These are phyloP conservation scores for Russula dissimulans DNA, from an alignment of 768 basidiomycete species.

Conservation along the genomic window DNA sequence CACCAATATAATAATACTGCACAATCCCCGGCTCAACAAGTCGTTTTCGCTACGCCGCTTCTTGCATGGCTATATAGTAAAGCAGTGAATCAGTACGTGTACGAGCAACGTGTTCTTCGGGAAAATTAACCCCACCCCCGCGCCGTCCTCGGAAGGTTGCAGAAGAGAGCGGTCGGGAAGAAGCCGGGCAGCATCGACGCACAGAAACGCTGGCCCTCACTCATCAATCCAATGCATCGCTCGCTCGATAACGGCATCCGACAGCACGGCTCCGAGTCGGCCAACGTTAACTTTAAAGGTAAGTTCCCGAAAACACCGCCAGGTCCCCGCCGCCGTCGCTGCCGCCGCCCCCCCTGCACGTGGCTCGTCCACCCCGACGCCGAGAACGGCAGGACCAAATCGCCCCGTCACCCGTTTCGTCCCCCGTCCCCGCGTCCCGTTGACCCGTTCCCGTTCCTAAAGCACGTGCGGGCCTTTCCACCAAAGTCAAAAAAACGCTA, in stretches of 20 bases:
- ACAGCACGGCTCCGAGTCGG: slow-evolving; percentile 3
- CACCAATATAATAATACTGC: not conserved
- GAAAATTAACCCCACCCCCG: too few species aligned
- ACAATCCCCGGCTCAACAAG: not conserved
- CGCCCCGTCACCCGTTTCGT: not conserved
- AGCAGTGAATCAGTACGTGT: too few species aligned
- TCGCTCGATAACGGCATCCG: not conserved
- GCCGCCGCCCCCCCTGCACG: not conserved
- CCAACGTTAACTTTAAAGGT: slow-evolving; percentile 14
- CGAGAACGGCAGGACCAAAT: too few species aligned
- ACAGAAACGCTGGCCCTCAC: too few species aligned
- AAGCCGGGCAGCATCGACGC: too few species aligned
- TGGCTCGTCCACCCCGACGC: not conserved
- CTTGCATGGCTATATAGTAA: not conserved
- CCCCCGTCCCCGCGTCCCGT: not conserved
- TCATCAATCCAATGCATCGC: too few species aligned
- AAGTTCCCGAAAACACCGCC: slow-evolving; percentile 4
- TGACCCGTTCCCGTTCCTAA: not conserved
- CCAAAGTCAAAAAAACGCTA: not conserved
- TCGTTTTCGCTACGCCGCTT: not conserved
- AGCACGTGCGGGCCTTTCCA: not conserved
- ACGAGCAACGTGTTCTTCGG: too few species aligned
- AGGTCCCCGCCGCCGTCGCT: not conserved
- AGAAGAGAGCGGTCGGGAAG: too few species aligned
- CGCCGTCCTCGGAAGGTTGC: too few species aligned